Evolutionary conservation across 176 grass and related monocot species (phyloP).

Genomic region (Ensete ventricosum): DNA sequence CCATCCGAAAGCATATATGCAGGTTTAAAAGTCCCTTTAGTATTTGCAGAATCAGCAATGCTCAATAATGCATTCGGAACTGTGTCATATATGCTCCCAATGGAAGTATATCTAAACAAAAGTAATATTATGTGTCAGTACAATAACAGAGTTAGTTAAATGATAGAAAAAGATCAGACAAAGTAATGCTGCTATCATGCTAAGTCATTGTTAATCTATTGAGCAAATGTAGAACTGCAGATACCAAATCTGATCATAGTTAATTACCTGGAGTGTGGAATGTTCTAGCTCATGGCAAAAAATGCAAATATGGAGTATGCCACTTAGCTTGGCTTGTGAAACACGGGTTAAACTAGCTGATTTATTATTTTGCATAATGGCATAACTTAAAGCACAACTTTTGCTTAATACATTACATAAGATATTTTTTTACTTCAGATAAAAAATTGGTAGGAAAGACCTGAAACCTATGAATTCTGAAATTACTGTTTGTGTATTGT

Average conservation of each 20-base stretch:
- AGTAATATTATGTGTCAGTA: constrained; percentile 5
- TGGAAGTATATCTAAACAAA: constrained; percentile 85
- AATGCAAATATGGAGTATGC: not conserved
- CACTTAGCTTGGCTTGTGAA: not conserved
- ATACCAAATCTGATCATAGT: not conserved
- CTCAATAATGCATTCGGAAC: constrained; percentile 91
- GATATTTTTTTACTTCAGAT: not conserved
- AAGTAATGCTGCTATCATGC: not conserved
- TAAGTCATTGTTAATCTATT: not conserved
- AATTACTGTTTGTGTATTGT: too few relatives aligned
- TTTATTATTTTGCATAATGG: not conserved
- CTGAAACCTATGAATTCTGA: not conserved
- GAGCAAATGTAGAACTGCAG: not conserved
- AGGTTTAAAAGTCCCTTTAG: constrained; percentile 73
- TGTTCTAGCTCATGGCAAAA: not conserved
- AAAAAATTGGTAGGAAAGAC: not conserved
- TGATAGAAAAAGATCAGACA: not conserved
- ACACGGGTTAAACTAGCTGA: not conserved
- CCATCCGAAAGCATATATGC: constrained; percentile 96
- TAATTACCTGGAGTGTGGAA: not conserved
- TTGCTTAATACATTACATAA: not conserved
- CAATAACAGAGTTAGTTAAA: too few relatives aligned
- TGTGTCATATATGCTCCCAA: constrained; percentile 97
- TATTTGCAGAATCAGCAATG: constrained; percentile 36
- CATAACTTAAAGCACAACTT: not conserved